Base-by-base conservation (phyloP, 2,329 filamentous ascomycete genomes). In the Pseudogymnoascus sp. region DNA sequence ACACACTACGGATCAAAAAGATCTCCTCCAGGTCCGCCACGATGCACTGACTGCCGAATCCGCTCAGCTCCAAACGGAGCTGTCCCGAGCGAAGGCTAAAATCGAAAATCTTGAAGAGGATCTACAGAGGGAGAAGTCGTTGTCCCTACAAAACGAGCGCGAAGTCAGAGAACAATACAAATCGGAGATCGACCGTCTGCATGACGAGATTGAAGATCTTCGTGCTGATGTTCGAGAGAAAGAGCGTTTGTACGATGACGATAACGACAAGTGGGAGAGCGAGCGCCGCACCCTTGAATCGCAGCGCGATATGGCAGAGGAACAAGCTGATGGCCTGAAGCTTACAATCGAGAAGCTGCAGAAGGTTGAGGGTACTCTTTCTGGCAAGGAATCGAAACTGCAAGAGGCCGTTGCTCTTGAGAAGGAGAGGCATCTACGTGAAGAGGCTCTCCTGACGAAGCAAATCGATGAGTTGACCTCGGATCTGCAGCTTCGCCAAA, bases 391-490 rank as follows among this genome's bases (percentile, higher is more conserved):
- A 69, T 79, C 79, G 21, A 87, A 81, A 71, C 76, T 91, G 16
- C 84, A 89, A 71, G 82, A 87, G 69, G 84, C 85, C 3, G 78
- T 92, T 11, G 81, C 88, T 66, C 89, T 84, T 69, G 89, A 92
- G 70, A 82, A 83, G 56, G 83, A 90, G 66, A 85, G 89, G 23
- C 87, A 94, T 70, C 81, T 82, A 66, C 84, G 82, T 63, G 89
- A 93, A 69, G 88, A 93, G 71, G 83, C 83, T 10, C 76, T 86
- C 6, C 77, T 96, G 60, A 84, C 79, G 65, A 81, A 83, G n/a
- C 90, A 94, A 72, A 84, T 96, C 61, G 83, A 88, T 56, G 87
- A 88, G 60, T 79, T 94, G 8, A 87, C 89, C 69, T 82, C 85
- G 59, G 89, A 91, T 64, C 79, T 94, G 11, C 82, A 88, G 63